phyloP scores from a whole-genome alignment of 75 land plant species.

The Cupressus sempervirens region DNA sequence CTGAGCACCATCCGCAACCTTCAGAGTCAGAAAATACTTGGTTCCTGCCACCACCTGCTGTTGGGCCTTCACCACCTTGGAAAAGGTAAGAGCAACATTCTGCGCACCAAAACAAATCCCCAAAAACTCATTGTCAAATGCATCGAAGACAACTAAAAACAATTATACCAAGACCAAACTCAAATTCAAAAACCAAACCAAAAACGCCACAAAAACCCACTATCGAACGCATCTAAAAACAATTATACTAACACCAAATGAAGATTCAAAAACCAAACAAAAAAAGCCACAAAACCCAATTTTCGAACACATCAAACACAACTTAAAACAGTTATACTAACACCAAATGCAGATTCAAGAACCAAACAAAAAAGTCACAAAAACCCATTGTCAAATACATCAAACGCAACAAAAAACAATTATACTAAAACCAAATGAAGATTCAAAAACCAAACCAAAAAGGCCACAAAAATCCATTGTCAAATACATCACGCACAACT shows the following conservation, averaged over 20 bases:
- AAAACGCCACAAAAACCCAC: too few relatives aligned
- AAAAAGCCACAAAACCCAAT: too few relatives aligned
- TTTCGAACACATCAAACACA: too few relatives aligned
- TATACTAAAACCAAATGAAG: too few relatives aligned
- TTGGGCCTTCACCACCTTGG: constrained; percentile 45
- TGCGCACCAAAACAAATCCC: background rate
- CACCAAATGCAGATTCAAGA: too few relatives aligned
- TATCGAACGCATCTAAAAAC: too few relatives aligned
- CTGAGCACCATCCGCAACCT: constrained; percentile 13
- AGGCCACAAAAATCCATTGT: background rate
- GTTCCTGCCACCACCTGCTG: constrained; percentile 61
- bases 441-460: too few relatives aligned
- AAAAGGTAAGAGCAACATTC: constrained; percentile 20
- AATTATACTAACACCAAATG: too few relatives aligned
- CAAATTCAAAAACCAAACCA: too few relatives aligned
- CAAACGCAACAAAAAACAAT: background rate
- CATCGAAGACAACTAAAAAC: background rate
- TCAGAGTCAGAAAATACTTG: constrained; percentile 45
- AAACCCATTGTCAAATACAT: background rate
- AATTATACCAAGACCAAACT: too few relatives aligned
- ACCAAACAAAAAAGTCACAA: background rate
- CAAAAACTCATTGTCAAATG: background rate
- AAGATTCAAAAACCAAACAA: too few relatives aligned
- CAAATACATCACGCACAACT: background rate
- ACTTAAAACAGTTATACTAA: too few relatives aligned